Base-by-base conservation (phyloP, 805 yeast genomes). In the Metschnikowia anglica region DNA sequence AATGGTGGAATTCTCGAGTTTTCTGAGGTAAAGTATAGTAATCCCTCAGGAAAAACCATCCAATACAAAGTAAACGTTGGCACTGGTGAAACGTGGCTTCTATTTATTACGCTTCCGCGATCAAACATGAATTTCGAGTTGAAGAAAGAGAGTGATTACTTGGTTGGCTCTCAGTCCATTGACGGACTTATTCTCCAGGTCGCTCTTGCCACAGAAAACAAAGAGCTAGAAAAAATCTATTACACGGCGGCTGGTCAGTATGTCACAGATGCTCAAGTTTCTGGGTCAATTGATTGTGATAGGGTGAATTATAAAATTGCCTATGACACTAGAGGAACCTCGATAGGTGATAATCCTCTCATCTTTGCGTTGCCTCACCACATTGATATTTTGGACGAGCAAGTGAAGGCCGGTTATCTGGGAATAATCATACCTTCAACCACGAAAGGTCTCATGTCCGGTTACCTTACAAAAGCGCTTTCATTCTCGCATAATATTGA, bases 311-410 rank as follows among this genome's bases (percentile, higher is more conserved):
- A 80, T 57, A 53, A 65, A 28, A 72, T 80, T 53, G 54, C 54
- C 4, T 83, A 79, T 60, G 50, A 59, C n/a, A 74, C 79, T 16
- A 53, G 52, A 23, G 88, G 88, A 32, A 39, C 53, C 3, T 79
- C 85, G 4, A 50, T 66, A 8, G 61, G 74, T 55, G 76, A 76
- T 0, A 60, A 51, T n/a, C 69, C 78, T 11, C 59, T 83, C 19
- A 60, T 83, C 27, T 85, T 76, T 58, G 87, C 87, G 4, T 67
- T 83, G 21, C 87, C 90, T 11, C 93, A 85, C 60, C 88, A 82
- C 51, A 70, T 70, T 24, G 60, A 60, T 2, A 63, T 79, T 3
- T 70, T 81, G 47, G 60, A 66, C 15, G 36, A 59, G 1, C 47
- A 60, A 3, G 66, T 63, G 39, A 40, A 53, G 29, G 46, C 54